phyloP scores from a whole-genome alignment of 2,329 filamentous ascomycete species.

The Cladosporium sp. region DNA sequence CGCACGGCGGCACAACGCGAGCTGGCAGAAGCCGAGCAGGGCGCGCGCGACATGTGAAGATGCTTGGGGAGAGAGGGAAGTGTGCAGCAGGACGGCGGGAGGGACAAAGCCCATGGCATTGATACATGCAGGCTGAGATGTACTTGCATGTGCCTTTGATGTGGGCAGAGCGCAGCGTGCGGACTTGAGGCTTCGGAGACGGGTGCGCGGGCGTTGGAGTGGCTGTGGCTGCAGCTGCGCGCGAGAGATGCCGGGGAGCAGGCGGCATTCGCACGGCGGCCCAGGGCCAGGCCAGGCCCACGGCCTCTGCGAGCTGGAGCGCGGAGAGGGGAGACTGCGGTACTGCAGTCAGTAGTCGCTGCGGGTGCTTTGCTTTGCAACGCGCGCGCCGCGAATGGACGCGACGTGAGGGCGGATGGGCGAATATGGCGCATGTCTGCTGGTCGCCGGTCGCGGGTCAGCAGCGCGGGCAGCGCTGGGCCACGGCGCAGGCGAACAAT shows the following conservation, averaged over 20 bases:
- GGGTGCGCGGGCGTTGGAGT: background rate
- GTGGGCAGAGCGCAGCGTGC: background rate
- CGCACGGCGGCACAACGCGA: background rate
- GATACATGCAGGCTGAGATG: background rate
- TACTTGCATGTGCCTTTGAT: no score
- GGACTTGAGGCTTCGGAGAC: background rate
- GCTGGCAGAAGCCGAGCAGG: background rate
- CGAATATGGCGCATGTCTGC: background rate
- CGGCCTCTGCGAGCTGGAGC: background rate
- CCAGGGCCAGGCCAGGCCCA: background rate
- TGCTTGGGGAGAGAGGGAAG: background rate
- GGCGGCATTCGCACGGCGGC: background rate
- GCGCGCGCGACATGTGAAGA: background rate
- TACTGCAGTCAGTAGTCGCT: no score
- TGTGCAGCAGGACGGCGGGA: background rate
- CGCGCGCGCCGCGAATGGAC: background rate
- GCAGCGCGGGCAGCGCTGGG: no score
- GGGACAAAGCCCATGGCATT: background rate
- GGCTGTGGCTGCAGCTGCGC: background rate
- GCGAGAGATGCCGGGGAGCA: background rate
- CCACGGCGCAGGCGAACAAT: background rate
- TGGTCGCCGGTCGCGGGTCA: background rate
- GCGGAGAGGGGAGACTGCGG: background rate
- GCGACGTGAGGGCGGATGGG: no score
- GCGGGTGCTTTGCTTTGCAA: background rate